Evolutionary conservation across 352 stramenopile species (phyloP), one percentile per base, ranked within the genome.

Genomic region (Pythium pectinolyticum): DNA sequence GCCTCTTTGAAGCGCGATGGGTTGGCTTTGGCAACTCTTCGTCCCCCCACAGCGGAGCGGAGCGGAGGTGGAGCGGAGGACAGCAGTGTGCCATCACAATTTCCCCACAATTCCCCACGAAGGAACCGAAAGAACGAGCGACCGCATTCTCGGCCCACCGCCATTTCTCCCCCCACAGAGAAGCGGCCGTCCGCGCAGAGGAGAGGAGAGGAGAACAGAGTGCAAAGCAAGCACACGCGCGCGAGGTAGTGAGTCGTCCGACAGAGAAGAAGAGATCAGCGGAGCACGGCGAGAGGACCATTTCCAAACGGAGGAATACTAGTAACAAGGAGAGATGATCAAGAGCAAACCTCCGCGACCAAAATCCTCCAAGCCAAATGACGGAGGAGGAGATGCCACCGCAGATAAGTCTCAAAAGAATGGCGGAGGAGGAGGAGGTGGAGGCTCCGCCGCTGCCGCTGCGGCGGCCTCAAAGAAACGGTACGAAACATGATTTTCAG

Each of bases 41-140:
- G n/a, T n/a, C n/a, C 35, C 27, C 19, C 37, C 39, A 41, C 31
- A 28, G 34, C 35, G 50, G 55, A 69, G 41, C 37, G 41, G 46
- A 49, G 49, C 32, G 53, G 61, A 69, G 61, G n/a, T n/a, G n/a
- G 28, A 61, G 55, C 31, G 32, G 27, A 24, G 46, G 28, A 34
- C 53, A 56, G 22, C 37, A 46, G 63, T 63, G 51, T 63, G 57
- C 64, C 64, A 71, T 71, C 64, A 66, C 64, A 71, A 57, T 71
- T 71, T 46, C 64, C 52, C 48, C 30, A 45, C 25, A 22, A 30
- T 50, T 14, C n/a, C n/a, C n/a, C n/a, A n/a, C n/a, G n/a, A n/a
- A n/a, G 28, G 25, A 50, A 30, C 30, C 45, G 63, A 64, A 55
- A 65, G 63, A 70, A 70, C 55, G 63, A 70, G n/a, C 31, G 34